Base-by-base conservation (phyloP, 2,329 filamentous ascomycete genomes). In the Claviceps fusiformis region DNA sequence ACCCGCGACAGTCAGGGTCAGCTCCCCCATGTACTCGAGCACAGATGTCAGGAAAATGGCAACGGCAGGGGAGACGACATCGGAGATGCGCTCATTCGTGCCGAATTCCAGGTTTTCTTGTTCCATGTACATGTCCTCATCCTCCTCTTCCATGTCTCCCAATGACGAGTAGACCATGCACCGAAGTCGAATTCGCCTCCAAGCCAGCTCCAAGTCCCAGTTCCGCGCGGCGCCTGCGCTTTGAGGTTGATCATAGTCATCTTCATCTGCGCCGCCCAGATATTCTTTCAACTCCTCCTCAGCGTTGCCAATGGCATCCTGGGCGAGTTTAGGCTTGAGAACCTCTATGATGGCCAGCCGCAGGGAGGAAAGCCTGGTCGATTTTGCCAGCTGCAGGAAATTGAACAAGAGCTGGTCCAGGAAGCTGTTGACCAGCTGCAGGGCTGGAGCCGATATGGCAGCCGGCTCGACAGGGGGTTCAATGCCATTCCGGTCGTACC, bases 121-220 rank as follows among this genome's bases (percentile, higher is more conserved):
- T 60, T 90, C 83, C 66, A 95, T 87, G 64, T 89, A 89, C 52
- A 84, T 82, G 65, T 96, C 92, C 68, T 97, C 93, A 61, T 98
- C 93, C 61, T 97, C 91, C 71, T 98, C 93, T 69, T 98, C 95
- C 79, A 98, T 84, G 65, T 98, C 92, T 48, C 93, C 93, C 7
- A 98, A 75, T 9, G 93, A 91, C 9, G 91, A 97, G 68, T 97
- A 97, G 27, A 98, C 92, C 93, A 98, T 98, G 68, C 93, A 95
- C 58, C 93, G 83, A 63, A 98, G 73, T 54, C 93, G 83, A 0
- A 91, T 93, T 61, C 93, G 81, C 73, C 95, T 96, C 91, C 93
- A 98, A 19, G 91, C 85, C 55, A 91, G 77, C 66, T 96, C 88
- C n/a, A 95, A 74, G 67, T 97, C 90, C 82, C 92, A 97, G 61